Evolutionary conservation across 352 stramenopile genomes (phyloP).

Genomic region (Phytophthora fragariae): DNA sequence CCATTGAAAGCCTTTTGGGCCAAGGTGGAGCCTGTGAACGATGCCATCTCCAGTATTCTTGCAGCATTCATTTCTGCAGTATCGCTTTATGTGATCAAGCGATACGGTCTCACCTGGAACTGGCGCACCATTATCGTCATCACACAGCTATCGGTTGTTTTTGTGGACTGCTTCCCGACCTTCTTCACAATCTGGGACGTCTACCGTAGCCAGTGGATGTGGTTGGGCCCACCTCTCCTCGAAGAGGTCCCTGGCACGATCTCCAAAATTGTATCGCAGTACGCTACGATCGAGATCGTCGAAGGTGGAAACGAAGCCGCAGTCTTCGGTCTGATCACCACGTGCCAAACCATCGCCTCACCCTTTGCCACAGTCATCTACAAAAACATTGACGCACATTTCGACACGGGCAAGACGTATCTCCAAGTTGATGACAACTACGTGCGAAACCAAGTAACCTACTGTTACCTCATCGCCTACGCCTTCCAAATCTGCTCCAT

Average conservation of each 20-base stretch:
- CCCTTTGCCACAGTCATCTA: constrained; percentile 55
- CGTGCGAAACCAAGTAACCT: constrained; percentile 44
- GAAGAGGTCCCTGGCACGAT: constrained; percentile 47
- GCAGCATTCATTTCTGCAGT: constrained; percentile 39
- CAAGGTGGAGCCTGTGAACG: constrained; percentile 52
- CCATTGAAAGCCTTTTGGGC: constrained; percentile 51
- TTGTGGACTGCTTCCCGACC: constrained; percentile 50
- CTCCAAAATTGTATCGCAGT: constrained; percentile 54
- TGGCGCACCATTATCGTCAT: constrained; percentile 52
- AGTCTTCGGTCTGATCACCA: constrained; percentile 56
- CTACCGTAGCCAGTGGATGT: constrained; percentile 65
- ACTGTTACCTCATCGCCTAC: constrained; percentile 54
- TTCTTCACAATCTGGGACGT: constrained; percentile 66
- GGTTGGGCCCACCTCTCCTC: constrained; percentile 53
- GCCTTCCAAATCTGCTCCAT: constrained; percentile 48
- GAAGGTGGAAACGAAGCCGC: constrained; percentile 56
- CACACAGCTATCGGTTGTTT: constrained; percentile 43
- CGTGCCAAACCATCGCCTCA: constrained; percentile 47
- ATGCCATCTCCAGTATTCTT: constrained; percentile 42
- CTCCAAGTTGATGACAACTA: constrained; percentile 40
- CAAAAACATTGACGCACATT: constrained; percentile 60
- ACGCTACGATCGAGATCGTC: constrained; percentile 56
- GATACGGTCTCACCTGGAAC: constrained; percentile 52
- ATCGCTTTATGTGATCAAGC: constrained; percentile 43
- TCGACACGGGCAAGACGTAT: constrained; percentile 42